Evolutionary conservation across 345 rosid species (phyloP).

Genomic region (Populus davidiana): DNA sequence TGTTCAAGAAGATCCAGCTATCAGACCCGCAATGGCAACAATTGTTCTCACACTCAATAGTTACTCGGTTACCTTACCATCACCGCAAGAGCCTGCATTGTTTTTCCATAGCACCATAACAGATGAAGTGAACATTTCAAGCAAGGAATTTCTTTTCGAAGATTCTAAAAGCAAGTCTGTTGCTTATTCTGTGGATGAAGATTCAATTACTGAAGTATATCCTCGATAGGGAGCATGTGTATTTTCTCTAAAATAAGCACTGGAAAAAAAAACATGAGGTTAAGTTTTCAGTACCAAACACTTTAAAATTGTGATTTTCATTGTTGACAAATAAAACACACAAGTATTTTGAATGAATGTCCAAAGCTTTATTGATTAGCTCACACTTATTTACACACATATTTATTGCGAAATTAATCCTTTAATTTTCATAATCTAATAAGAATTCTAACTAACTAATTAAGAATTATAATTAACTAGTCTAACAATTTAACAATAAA

Average conservation of each 20-base stretch:
- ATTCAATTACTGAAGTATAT: conserved; percentile 32
- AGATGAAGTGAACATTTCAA: not conserved
- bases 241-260: not conserved
- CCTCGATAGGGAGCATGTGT: conserved; percentile 24
- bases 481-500: no score
- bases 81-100: conserved; percentile 39
- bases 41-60: conserved; percentile 46
- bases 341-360: no score
- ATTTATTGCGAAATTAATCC: no score
- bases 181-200: conserved; percentile 33
- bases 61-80: conserved; percentile 34
- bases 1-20: conserved; percentile 54
- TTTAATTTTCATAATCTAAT: no score
- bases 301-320: not conserved
- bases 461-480: no score
- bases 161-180: no score
- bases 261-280: not conserved
- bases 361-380: no score
- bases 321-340: not conserved
- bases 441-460: no score
- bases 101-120: conserved; percentile 11
- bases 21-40: conserved; percentile 48
- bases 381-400: no score
- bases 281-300: not conserved
- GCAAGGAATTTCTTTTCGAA: no score